Evolutionary conservation across 2,329 filamentous ascomycete genomes (phyloP).

Genomic region (Blastomyces percursus): DNA sequence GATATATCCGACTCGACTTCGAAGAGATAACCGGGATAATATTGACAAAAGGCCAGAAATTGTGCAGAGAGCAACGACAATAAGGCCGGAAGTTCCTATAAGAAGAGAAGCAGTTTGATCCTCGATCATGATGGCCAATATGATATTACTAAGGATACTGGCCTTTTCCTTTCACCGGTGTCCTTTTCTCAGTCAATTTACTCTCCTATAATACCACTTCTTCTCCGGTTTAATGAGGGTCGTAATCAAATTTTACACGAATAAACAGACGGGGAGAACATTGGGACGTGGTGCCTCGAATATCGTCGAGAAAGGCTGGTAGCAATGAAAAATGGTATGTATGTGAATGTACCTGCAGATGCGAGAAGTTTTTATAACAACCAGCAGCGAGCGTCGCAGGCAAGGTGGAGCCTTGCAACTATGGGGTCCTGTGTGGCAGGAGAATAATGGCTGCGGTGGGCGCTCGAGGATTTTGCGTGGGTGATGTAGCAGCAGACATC

Average conservation of each 20-base stretch:
- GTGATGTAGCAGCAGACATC: not conserved
- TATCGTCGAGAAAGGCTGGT: not conserved
- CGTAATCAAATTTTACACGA: not conserved
- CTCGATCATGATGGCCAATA: slow-evolving; percentile 5
- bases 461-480: not conserved
- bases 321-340: not conserved
- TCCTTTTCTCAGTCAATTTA: not conserved
- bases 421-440: not conserved
- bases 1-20: slow-evolving; percentile 15
- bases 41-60: slow-evolving; percentile 11
- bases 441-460: not conserved
- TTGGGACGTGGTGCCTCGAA: not conserved
- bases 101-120: slow-evolving; percentile 2
- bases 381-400: not conserved
- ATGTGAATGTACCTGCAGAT: not conserved
- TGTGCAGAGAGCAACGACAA: slow-evolving; percentile 1
- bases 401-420: not conserved
- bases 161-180: not conserved
- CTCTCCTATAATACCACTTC: not conserved
- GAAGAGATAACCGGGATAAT: not conserved
- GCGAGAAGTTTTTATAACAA: not conserved
- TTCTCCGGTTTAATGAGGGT: not conserved
- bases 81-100: slow-evolving; percentile 5
- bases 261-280: not conserved
- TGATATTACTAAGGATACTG: not conserved